Base-by-base conservation (phyloP, 2,329 filamentous ascomycete species). In the Anthostomella pinea region DNA sequence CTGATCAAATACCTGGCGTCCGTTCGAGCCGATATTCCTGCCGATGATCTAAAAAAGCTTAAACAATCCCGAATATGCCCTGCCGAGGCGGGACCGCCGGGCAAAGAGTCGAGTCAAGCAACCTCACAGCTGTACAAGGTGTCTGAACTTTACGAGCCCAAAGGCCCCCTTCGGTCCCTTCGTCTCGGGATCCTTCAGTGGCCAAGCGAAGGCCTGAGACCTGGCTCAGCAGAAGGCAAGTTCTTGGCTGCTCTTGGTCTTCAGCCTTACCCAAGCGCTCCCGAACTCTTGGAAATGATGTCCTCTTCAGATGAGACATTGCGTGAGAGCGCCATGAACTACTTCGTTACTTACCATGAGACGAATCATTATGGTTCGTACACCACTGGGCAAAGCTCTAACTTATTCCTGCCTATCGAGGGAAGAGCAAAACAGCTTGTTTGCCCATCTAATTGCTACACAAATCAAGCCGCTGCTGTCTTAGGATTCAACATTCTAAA, bases 1-100 rank as follows among this genome's bases (percentile, higher is more conserved):
- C 71, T 98, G 17, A 89, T 98, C 62, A 91, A 89, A 52, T 98
- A 98, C 53, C 76, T 98, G 27, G 80, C 91, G 8, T 95, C 90
- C 7, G 93, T 98, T 18, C 81, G 79, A 42, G 79, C 86, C 34
- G 93, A 98, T 51, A 96, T 98, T 41, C 93, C 93, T 0, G 63
- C 67, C 8, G 82, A 83, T 32, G 93, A 98, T 58, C 75, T 96
- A 36, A 81, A 79, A 47, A 86, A 84, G 54, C 72, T 98, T 16
- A 83, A 77, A 38, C 76, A 82, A 31, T 88, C 88, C 0, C 80
- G 79, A 8, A 87, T 97, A 27, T 91, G 90, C 53, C 87, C 88
- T 8, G 85, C 85, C 3, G 88, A 94, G 59, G 70, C 70, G 30
- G 77, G 77, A 1, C 70, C 76, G 0, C 59, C 63, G 38, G 75